Evolutionary conservation across 768 basidiomycete genomes (phyloP), one percentile per base, ranked within the genome.

Genomic region (Suillus subluteus): DNA sequence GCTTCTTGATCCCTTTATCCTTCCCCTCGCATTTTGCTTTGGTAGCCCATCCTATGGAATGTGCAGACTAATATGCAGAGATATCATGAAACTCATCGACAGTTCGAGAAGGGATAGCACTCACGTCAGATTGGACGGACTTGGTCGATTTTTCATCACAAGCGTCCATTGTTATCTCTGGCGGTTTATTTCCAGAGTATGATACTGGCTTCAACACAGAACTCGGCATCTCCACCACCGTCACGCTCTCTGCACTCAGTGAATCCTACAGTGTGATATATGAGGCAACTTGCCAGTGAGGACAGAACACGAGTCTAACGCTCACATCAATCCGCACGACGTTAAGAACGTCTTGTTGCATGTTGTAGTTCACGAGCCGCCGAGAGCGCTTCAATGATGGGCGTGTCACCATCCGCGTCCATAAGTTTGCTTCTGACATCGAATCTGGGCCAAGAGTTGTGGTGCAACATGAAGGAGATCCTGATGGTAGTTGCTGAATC

Each of bases 351-450:
- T 61, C 59, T 61, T 61, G 59, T 12, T 61, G 59, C 30, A 61
- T 43, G 30, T 61, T 30, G 41, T 43, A 32, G 30, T 41, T 43
- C 26, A 43, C 6, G 26, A 18, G 26, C 41, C 41, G 41, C 26
- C 23, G 59, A 30, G 59, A 8, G 41, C 59, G 15, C 12, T 18
- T 61, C 30, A 61, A 11, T 21, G 59, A 61, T 30, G 59, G 41
- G 41, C 59, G 59, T 21, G 59, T 30, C 8, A 61, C 59, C 59
- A 61, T 61, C 59, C 59, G 41, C 18, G 59, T 26, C 59, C 59
- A 61, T 32, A 61, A 30, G 59, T 61, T 61, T 21, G 18, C 59
- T 61, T 61, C 59, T 43, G 30, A 43, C 41, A 43, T 61, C 26
- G 59, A 6, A 61, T 32, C 59, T 61, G 59, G 26, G 12, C 18